Conservation (phyloP, 192 early-diverging fungal species). For the Lobosporangium transversale region DNA sequence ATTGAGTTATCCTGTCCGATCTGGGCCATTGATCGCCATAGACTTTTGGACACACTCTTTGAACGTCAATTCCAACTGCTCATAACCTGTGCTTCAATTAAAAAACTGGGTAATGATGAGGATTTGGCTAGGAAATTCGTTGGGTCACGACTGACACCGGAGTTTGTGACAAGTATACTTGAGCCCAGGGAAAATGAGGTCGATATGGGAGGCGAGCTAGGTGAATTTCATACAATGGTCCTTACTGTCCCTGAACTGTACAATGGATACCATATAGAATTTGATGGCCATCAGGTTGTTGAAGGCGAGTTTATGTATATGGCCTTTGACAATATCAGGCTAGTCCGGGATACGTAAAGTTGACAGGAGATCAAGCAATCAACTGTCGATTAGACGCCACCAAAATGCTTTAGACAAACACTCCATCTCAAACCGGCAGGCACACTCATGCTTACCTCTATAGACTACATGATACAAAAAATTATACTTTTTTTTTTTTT, state of each 20-base stretch:
- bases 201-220: slow-evolving; percentile 71
- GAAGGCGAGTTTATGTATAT: slow-evolving; percentile 58
- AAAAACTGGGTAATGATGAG: slow-evolving; percentile 50
- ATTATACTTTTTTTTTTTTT: too few species aligned
- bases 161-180: slow-evolving; percentile 53
- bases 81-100: slow-evolving; percentile 54
- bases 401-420: too few species aligned
- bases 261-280: slow-evolving; percentile 32
- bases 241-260: slow-evolving; percentile 63
- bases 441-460: too few species aligned
- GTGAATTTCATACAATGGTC: slow-evolving; percentile 80
- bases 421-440: too few species aligned
- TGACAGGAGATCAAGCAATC: not conserved
- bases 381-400: too few species aligned
- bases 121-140: slow-evolving; percentile 52
- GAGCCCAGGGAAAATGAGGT: slow-evolving; percentile 52
- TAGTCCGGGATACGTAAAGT: slow-evolving; percentile 4
- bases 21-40: slow-evolving; percentile 60
- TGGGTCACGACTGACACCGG: slow-evolving; percentile 51
- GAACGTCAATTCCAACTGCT: slow-evolving; percentile 41
- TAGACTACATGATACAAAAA: too few species aligned
- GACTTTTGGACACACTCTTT: slow-evolving; percentile 61
- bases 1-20: slow-evolving; percentile 64
- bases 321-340: slow-evolving; percentile 31
- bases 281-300: slow-evolving; percentile 14